phyloP scores from a whole-genome alignment of 2,329 filamentous ascomycete genomes.

The Fusarium siculi region DNA sequence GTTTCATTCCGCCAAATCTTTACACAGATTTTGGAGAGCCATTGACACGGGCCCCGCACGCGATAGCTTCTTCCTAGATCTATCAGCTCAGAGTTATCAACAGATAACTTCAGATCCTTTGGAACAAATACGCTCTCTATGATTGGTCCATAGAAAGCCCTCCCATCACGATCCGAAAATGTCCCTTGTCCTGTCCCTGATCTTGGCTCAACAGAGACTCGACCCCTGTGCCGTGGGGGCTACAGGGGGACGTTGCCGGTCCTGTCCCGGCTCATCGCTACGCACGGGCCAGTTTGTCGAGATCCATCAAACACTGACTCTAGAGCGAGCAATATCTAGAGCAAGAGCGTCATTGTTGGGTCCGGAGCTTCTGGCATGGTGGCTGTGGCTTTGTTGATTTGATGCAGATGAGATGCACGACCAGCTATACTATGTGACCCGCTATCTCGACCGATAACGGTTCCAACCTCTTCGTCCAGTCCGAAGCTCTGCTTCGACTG shows the following conservation, averaged over 20 bases:
- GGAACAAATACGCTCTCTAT: slow-evolving; percentile 31
- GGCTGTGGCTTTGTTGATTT: slow-evolving; percentile 13
- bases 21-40: not conserved
- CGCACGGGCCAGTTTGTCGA: slow-evolving; percentile 40
- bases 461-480: not conserved
- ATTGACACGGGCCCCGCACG: slow-evolving; percentile 8
- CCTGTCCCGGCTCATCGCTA: slow-evolving; percentile 28
- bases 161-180: slow-evolving; percentile 28
- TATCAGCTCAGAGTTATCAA: slow-evolving; percentile 22
- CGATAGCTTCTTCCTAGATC: slow-evolving; percentile 13
- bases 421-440: not conserved
- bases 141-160: slow-evolving; percentile 33
- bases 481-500: slow-evolving; percentile 12
- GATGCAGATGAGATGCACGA: not conserved
- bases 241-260: slow-evolving; percentile 31
- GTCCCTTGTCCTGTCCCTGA: slow-evolving; percentile 32
- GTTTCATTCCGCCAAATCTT: not conserved
- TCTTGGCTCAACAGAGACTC: slow-evolving; percentile 34
- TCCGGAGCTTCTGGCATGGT: slow-evolving; percentile 15
- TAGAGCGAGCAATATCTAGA: slow-evolving; percentile 13
- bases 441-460: not conserved
- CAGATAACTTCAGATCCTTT: slow-evolving; percentile 22
- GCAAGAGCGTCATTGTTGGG: slow-evolving; percentile 36
- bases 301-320: slow-evolving; percentile 22
- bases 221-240: slow-evolving; percentile 36